Evolutionary conservation across 148 eudicot genomes (phyloP), one percentile per base, ranked within the genome.

Genomic region (Rhododendron ferrugineum): DNA sequence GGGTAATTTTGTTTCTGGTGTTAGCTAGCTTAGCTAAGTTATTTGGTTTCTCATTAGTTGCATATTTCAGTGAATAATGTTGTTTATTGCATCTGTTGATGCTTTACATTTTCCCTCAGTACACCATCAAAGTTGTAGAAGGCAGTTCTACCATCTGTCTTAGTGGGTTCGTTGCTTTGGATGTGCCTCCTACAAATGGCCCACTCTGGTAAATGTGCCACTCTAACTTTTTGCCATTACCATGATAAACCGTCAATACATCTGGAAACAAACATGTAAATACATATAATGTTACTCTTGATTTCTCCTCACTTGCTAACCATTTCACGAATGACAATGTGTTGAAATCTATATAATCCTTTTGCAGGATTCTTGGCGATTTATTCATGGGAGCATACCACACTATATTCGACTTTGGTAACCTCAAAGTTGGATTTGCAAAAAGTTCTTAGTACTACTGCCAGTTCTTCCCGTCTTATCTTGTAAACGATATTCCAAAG

Each of bases 351-450:
- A 30, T 52, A 52, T 7, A 3, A 52, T 50, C 4, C 4, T 56
- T 58, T 44, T 50, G 26, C 87, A 91, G 92, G 93, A 81, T 91
- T 77, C 90, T 91, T 66, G 92, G 93, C 64, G 86, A 86, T 86
- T 80, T 90, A 47, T 91, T 91, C 89, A 52, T 91, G 80, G 91
- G 88, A 78, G 89, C 89, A 52, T 91, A 91, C 80, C 93, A 91
- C 87, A 90, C 93, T 0, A 73, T 90, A 70, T 91, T 91, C 32
- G 93, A 91, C 83, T 88, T 79, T 54, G 93, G 87, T n/a, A 86
- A 86, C 79, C 91, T 83, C 15, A 86, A 64, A 80, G 82, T 91
- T 11, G 93, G 93, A 56, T 90, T 91, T 80, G 92, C 93, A 42
- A 36, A 88, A 32, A 83, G 79, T 50, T 46, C 34, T 50, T 70